phyloP scores from a whole-genome alignment of 1,284 basidiomycete species.

The Erythrobasidium hasegawianum region DNA sequence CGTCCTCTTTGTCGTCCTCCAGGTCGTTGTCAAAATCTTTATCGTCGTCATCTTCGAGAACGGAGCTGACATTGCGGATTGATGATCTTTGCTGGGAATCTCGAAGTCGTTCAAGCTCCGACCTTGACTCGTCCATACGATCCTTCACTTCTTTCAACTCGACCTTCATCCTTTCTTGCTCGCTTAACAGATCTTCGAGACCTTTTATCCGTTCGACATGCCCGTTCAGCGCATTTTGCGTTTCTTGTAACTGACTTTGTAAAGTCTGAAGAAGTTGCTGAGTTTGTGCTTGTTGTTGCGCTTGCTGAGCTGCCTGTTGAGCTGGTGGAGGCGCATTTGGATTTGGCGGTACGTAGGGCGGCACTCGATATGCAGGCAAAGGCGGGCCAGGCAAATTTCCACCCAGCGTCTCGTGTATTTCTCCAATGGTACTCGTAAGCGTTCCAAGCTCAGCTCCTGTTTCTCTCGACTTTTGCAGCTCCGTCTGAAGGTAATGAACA shows the following conservation, averaged over 20 bases:
- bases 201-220: constrained; percentile 82
- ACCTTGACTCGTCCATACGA: constrained; percentile 48
- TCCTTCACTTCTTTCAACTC: constrained; percentile 61
- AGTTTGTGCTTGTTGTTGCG: constrained; percentile 54
- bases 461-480: constrained; percentile 89
- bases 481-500: constrained; percentile 65
- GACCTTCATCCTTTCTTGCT: constrained; percentile 78
- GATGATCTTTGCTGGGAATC: constrained; percentile 38
- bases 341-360: constrained; percentile 47
- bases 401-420: constrained; percentile 87
- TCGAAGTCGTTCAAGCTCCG: constrained; percentile 38
- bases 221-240: constrained; percentile 69
- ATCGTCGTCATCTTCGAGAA: constrained; percentile 47
- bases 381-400: constrained; percentile 58
- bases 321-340: constrained; percentile 54
- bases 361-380: constrained; percentile 34
- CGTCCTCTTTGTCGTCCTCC: constrained; percentile 51
- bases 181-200: constrained; percentile 70
- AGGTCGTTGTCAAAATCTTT: constrained; percentile 50
- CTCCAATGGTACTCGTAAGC: constrained; percentile 75
- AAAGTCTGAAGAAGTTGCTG: constrained; percentile 50
- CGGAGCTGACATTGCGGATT: neutral
- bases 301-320: constrained; percentile 51
- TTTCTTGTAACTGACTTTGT: constrained; percentile 78
- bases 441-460: constrained; percentile 83